Percentiles rank a stretch among this genome's conserved stretches.
Conservation (phyloP, 352 stramenopile genomes). For the Phytophthora citricola region DNA sequence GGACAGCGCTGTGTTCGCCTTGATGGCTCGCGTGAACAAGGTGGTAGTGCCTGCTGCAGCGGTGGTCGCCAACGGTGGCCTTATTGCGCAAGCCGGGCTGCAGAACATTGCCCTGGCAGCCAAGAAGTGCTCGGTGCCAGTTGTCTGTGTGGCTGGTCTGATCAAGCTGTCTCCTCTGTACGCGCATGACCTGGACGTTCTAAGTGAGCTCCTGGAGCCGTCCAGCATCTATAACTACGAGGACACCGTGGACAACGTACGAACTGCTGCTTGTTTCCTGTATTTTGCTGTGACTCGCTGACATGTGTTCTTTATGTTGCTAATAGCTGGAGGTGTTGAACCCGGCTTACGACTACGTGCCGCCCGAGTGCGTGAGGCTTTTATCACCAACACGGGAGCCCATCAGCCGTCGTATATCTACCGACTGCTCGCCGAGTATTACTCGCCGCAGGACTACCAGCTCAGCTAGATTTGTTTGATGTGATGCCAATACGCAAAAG, state of each 20-base stretch:
- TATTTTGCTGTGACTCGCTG: constrained; percentile 9
- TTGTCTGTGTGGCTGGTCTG: constrained; percentile 96
- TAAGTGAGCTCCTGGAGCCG: constrained; percentile 92
- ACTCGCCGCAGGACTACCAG: constrained; percentile 96
- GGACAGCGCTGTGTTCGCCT: constrained; percentile 96
- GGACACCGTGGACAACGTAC: constrained; percentile 88
- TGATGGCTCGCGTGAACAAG: constrained; percentile 99
- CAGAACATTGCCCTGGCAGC: constrained; percentile 97
- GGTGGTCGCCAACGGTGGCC: constrained; percentile 97
- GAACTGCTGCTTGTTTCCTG: constrained; percentile 6
- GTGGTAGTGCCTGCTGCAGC: constrained; percentile 95
- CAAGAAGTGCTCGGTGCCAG: constrained; percentile 96
- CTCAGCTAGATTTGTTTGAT: constrained; percentile 58
- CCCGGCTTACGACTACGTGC: constrained; percentile 98
- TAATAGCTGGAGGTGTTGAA: constrained; percentile 95
- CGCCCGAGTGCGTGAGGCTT: constrained; percentile 96
- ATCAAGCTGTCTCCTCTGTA: constrained; percentile 99
- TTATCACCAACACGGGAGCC: constrained; percentile 98
- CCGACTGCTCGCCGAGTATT: constrained; percentile 97
- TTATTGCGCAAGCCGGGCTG: constrained; percentile 95
- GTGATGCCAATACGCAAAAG: constrained; percentile 28
- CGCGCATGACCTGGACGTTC: constrained; percentile 97
- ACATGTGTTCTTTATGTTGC: constrained; percentile 15
- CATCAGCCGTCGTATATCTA: constrained; percentile 99
- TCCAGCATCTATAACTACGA: constrained; percentile 92